Conservation (phyloP, 208 protist genomes). For the Acanthamoeba sp. region DNA sequence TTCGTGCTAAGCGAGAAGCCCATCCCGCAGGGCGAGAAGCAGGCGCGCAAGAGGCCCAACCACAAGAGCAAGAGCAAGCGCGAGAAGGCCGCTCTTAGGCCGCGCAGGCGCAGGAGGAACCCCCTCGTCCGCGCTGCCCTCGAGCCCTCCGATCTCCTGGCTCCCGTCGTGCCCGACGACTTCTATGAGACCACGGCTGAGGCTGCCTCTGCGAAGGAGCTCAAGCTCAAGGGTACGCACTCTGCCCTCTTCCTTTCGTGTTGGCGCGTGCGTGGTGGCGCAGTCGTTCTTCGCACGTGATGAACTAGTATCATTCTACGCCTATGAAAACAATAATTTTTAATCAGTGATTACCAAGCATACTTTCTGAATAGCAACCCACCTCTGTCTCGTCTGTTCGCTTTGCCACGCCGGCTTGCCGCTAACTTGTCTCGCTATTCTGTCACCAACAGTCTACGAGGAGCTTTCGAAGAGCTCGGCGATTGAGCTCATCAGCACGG, state of each 20-base stretch:
- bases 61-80: slow-evolving; percentile 40
- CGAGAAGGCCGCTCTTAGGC: slow-evolving; percentile 29
- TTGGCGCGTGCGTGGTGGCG: background rate
- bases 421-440: background rate
- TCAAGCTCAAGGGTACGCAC: slow-evolving; percentile 19
- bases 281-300: background rate
- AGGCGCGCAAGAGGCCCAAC: background rate
- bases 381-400: too few relatives aligned
- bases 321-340: slow-evolving; percentile 35
- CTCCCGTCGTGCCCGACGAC: slow-evolving; percentile 13
- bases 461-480: background rate
- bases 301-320: slow-evolving; percentile 37
- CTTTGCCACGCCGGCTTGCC: background rate
- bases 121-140: slow-evolving; percentile 9
- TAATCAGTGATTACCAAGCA: background rate
- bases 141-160: slow-evolving; percentile 24
- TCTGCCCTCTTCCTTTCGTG: background rate
- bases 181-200: slow-evolving; percentile 35
- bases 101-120: slow-evolving; percentile 27
- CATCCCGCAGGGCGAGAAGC: slow-evolving; percentile 17
- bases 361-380: background rate
- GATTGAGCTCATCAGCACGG: background rate
- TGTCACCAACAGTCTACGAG: background rate
- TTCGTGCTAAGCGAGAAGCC: slow-evolving; percentile 34
- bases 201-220: slow-evolving; percentile 46